Conservation (phyloP, 805 yeast species). For the Sugiyamaella lignohabitans region DNA sequence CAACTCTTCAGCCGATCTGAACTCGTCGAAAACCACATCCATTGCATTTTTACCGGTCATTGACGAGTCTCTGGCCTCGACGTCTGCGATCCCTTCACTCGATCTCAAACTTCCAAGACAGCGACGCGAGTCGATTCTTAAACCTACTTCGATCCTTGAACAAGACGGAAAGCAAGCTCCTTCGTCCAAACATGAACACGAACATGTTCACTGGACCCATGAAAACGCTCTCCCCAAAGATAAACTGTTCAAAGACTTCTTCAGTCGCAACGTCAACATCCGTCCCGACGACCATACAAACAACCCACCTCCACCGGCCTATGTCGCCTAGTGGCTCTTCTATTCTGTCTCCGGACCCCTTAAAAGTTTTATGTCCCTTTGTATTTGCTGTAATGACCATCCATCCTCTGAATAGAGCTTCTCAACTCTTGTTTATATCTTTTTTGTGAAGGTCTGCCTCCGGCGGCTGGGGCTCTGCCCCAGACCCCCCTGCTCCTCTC, state of each 20-base stretch:
- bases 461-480: too few species aligned
- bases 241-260: conserved; percentile 16
- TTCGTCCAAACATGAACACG: too few species aligned
- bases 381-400: too few species aligned
- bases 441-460: too few species aligned
- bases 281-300: conserved; percentile 7
- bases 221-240: conserved; percentile 2
- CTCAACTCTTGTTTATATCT: too few species aligned
- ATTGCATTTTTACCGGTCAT: neutral
- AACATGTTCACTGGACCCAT: neutral
- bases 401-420: too few species aligned
- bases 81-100: neutral
- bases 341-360: too few species aligned
- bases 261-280: conserved; percentile 13
- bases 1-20: neutral
- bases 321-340: conserved; percentile 14
- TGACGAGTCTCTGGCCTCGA: neutral
- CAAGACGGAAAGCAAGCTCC: neutral
- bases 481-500: too few species aligned
- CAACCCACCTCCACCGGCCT: conserved; percentile 18
- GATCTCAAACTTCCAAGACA: too few species aligned
- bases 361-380: too few species aligned
- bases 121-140: too few species aligned
- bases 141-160: neutral
- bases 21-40: neutral